These are phyloP conservation scores for Picea sitchensis DNA, from an alignment of 75 land plant genomes.

Conservation along the genomic window DNA sequence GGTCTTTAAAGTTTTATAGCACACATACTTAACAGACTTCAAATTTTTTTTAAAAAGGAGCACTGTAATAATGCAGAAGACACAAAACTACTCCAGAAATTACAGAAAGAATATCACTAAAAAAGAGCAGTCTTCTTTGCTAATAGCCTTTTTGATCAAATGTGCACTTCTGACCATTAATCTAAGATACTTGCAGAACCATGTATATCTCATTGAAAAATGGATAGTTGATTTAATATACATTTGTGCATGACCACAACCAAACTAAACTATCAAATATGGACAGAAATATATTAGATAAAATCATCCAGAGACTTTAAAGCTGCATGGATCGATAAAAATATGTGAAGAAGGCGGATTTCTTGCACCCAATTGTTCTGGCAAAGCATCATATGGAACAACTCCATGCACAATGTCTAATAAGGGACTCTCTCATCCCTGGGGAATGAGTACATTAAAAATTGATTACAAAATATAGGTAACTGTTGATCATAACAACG, in stretches of 20 bases:
- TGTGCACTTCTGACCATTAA: no score
- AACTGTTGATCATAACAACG: not conserved
- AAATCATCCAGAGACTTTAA: not conserved
- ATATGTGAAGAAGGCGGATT: no score
- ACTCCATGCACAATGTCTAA: not conserved
- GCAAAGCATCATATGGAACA: constrained; percentile 1
- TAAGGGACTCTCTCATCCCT: constrained; percentile 3
- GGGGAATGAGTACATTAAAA: constrained; percentile 6
- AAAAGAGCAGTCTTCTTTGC: no score
- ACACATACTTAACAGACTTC: no score
- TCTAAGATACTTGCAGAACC: no score
- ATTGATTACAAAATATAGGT: not conserved
- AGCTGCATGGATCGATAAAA: not conserved
- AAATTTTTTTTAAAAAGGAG: no score
- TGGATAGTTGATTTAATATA: not conserved
- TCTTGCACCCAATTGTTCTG: not conserved
- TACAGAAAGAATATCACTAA: no score
- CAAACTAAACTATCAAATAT: not conserved
- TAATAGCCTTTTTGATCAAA: no score
- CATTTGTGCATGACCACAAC: constrained; percentile 5
- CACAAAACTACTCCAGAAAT: no score
- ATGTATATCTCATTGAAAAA: no score
- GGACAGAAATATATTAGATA: not conserved
- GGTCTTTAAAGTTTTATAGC: no score
- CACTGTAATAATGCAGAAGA: no score